Conservation (phyloP, 768 basidiomycete species). For the Boletus reticuloceps region DNA sequence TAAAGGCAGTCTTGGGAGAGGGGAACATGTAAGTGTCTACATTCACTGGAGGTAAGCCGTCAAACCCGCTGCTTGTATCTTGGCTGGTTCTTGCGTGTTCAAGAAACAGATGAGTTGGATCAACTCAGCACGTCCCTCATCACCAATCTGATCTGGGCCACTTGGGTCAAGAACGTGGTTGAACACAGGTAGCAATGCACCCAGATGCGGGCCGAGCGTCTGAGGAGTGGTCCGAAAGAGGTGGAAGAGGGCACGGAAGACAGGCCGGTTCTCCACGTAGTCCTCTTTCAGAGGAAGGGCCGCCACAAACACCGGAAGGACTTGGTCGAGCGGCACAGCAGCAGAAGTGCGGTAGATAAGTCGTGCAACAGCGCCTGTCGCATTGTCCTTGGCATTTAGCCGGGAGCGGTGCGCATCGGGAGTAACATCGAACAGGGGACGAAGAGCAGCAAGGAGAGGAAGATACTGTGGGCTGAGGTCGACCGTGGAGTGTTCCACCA, state of each 20-base stretch:
- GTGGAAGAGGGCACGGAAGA: slow-evolving; percentile 87
- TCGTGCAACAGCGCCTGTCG: slow-evolving; percentile 89
- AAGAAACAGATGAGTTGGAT: slow-evolving; percentile 71
- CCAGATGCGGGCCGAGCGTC: slow-evolving; percentile 70
- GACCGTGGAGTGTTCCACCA: slow-evolving; percentile 80
- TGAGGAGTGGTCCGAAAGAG: slow-evolving; percentile 78
- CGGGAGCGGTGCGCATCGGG: slow-evolving; percentile 60
- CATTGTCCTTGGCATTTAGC: slow-evolving; percentile 93
- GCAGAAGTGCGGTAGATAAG: slow-evolving; percentile 76
- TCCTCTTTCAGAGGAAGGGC: slow-evolving; percentile 89
- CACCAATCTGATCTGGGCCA: slow-evolving; percentile 71
- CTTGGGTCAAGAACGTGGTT: slow-evolving; percentile 78
- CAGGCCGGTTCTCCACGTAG: slow-evolving; percentile 82
- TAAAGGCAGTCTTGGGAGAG: background rate
- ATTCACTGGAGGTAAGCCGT: slow-evolving; percentile 47
- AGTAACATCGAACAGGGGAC: slow-evolving; percentile 72
- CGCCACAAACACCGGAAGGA: slow-evolving; percentile 78
- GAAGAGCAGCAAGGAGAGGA: slow-evolving; percentile 73
- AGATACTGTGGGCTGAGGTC: slow-evolving; percentile 84
- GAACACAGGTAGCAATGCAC: slow-evolving; percentile 77
- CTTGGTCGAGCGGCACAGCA: slow-evolving; percentile 86
- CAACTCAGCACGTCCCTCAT: slow-evolving; percentile 74
- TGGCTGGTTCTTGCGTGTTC: slow-evolving; percentile 70
- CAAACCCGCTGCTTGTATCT: slow-evolving; percentile 80
- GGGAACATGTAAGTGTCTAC: slow-evolving; percentile 19